These are phyloP conservation scores for Dactylellina haptotyla DNA, from an alignment of 2,329 filamentous ascomycete species.

Conservation along the genomic window DNA sequence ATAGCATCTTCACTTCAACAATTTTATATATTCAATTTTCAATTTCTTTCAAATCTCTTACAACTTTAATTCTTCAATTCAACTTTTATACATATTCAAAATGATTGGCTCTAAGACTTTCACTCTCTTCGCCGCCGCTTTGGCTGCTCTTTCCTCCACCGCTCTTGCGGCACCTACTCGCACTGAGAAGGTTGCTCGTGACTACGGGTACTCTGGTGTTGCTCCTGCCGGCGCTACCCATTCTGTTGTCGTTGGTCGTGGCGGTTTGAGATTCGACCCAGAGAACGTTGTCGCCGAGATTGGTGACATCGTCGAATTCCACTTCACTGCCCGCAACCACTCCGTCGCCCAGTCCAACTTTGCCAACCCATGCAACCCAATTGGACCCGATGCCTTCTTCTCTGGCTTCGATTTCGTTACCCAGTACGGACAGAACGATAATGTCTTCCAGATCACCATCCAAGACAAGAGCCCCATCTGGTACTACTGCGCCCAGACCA, in stretches of 20 bases:
- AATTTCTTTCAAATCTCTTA: background rate
- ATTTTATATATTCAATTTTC: background rate
- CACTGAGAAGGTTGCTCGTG: slow-evolving; percentile 16
- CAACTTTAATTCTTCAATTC: slow-evolving; percentile 1
- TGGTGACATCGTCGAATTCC: slow-evolving; percentile 68
- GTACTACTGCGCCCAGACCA: slow-evolving; percentile 65
- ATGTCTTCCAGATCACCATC: slow-evolving; percentile 65
- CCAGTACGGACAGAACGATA: slow-evolving; percentile 58
- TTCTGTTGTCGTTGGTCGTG: slow-evolving; percentile 51
- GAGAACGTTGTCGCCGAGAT: slow-evolving; percentile 64
- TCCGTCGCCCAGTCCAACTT: slow-evolving; percentile 64
- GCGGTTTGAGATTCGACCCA: slow-evolving; percentile 65
- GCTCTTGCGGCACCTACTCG: slow-evolving; percentile 43
- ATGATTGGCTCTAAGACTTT: slow-evolving; percentile 45
- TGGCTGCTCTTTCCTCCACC: slow-evolving; percentile 28
- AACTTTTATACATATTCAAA: slow-evolving; percentile 25
- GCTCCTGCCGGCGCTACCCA: slow-evolving; percentile 37
- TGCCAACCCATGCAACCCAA: slow-evolving; percentile 61
- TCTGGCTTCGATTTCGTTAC: slow-evolving; percentile 62
- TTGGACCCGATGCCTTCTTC: slow-evolving; percentile 61
- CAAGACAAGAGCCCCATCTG: slow-evolving; percentile 65
- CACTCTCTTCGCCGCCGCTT: slow-evolving; percentile 36
- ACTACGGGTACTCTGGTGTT: slow-evolving; percentile 11
- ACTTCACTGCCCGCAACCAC: slow-evolving; percentile 68
- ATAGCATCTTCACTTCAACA: slow-evolving; percentile 1